phyloP scores from a whole-genome alignment of 208 protist species.

The Vickermania spadyakhi region DNA sequence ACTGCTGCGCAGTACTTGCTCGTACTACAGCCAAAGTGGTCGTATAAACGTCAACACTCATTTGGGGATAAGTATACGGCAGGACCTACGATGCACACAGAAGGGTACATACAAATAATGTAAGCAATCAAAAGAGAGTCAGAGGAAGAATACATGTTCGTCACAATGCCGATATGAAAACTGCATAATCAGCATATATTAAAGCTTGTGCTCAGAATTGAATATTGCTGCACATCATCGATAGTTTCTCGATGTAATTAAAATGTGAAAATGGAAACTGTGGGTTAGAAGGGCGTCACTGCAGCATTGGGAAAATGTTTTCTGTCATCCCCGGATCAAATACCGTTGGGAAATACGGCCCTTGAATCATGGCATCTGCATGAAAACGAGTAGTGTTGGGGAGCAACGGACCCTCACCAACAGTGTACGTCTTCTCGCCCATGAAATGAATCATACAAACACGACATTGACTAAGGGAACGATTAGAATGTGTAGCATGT shows the following conservation, averaged over 20 bases:
- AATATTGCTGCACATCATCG: no score
- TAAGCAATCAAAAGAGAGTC: no score
- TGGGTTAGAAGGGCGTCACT: background rate
- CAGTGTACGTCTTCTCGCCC: slow-evolving; percentile 36
- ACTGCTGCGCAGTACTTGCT: slow-evolving; percentile 20
- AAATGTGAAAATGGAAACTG: background rate
- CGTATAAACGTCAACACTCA: slow-evolving; percentile 13
- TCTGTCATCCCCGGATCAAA: slow-evolving; percentile 46
- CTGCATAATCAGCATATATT: no score
- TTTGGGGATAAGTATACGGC: no score
- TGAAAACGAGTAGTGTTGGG: slow-evolving; percentile 67
- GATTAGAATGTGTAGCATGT: slow-evolving; percentile 72
- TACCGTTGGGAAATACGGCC: slow-evolving; percentile 66
- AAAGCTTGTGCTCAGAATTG: no score
- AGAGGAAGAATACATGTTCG: no score
- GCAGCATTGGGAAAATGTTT: background rate
- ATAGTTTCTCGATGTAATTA: no score
- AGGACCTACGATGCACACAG: no score
- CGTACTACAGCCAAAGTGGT: slow-evolving; percentile 19
- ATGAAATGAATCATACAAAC: slow-evolving; percentile 75
- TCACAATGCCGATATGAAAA: no score
- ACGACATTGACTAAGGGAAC: slow-evolving; percentile 38
- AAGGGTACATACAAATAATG: no score
- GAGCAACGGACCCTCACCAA: slow-evolving; percentile 54
- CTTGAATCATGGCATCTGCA: slow-evolving; percentile 38